A percentile compares a stretch with the other conserved stretches of the same genome.
Conservation (phyloP, 768 basidiomycete genomes). For the Leccinum longicurvipes region DNA sequence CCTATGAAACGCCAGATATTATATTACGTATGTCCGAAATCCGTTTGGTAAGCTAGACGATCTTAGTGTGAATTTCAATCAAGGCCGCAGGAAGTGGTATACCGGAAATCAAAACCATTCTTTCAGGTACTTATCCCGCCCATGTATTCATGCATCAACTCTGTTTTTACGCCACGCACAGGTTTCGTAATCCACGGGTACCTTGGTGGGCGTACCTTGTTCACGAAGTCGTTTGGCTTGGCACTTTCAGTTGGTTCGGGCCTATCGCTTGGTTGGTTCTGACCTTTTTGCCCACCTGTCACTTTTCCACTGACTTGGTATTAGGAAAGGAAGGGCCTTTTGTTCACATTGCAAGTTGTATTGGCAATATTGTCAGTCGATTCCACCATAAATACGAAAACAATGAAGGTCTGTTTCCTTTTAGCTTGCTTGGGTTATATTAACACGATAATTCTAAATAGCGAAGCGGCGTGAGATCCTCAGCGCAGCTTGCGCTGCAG, state of each 20-base stretch:
- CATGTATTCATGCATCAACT: slow-evolving; percentile 10
- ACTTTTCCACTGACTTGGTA: not conserved
- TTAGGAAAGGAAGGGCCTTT: slow-evolving; percentile 72
- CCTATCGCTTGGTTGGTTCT: slow-evolving; percentile 64
- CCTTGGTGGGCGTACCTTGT: slow-evolving; percentile 83
- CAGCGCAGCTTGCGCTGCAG: slow-evolving; percentile 94
- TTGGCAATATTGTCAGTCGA: slow-evolving; percentile 91
- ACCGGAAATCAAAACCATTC: slow-evolving; percentile 93
- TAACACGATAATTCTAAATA: slow-evolving; percentile 26
- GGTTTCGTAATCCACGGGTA: slow-evolving; percentile 98
- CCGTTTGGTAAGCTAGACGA: not conserved
- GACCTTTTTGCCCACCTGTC: slow-evolving; percentile 6
- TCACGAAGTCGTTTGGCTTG: slow-evolving; percentile 87
- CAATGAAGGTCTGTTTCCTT: slow-evolving; percentile 71
- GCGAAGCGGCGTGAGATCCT: slow-evolving; percentile 93
- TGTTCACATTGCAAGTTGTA: slow-evolving; percentile 89
- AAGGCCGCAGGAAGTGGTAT: slow-evolving; percentile 95
- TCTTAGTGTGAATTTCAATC: slow-evolving; percentile 17
- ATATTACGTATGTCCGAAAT: slow-evolving; percentile 68
- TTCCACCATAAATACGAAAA: slow-evolving; percentile 87
- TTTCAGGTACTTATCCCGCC: slow-evolving; percentile 53
- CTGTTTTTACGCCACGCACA: slow-evolving; percentile 18
- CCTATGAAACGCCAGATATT: slow-evolving; percentile 60
- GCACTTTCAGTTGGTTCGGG: slow-evolving; percentile 92
- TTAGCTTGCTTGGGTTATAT: not conserved